Base-by-base conservation (phyloP, 768 basidiomycete genomes). In the Leucosporidium creatinivorum region DNA sequence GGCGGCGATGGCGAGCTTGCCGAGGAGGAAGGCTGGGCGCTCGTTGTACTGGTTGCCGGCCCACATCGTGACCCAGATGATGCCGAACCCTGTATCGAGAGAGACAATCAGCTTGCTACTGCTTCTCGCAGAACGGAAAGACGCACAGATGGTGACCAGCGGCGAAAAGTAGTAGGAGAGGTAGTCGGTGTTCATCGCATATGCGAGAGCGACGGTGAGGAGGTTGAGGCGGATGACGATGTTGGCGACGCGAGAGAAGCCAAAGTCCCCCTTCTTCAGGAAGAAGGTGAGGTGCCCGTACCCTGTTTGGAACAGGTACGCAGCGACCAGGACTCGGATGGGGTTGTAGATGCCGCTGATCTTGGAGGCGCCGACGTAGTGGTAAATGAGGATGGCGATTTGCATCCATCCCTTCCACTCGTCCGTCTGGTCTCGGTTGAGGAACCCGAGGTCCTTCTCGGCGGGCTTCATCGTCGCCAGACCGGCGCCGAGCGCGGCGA, bases 401-500 rank as follows among this genome's bases (percentile, higher is more conserved):
- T 96, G 92, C 92, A 96, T 96, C 92, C 92, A 96, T 4, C 92
- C 92, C 78, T 94, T 94, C 92, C 92, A 96, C 79, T 96, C 92
- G 72, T 96, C 91, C 1, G 91, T 94, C 77, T 94, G 91, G 59
- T 93, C 89, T 65, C 92, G 83, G 75, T 91, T 93, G 73, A 96
- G 80, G 78, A 93, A 90, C 0, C 92, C 92, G 61, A 88, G 79
- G 75, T 96, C 91, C 74, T 87, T 90, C 51, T 76, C 73, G 71
- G 90, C 89, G 23, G 82, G 83, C 75, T 85, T 86, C 70, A 89
- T 78, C 1, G 86, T 89, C 15, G 77, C 78, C 56, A 91, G 73
- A 6, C 91, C 92, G 25, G 82, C 78, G 13, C 73, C 79, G 31
- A 93, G 78, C 31, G 82, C 79, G 28, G 78, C 71, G n/a, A 87